Base-by-base conservation (phyloP, 208 protist genomes). In the Wallacemonas sp. region DNA sequence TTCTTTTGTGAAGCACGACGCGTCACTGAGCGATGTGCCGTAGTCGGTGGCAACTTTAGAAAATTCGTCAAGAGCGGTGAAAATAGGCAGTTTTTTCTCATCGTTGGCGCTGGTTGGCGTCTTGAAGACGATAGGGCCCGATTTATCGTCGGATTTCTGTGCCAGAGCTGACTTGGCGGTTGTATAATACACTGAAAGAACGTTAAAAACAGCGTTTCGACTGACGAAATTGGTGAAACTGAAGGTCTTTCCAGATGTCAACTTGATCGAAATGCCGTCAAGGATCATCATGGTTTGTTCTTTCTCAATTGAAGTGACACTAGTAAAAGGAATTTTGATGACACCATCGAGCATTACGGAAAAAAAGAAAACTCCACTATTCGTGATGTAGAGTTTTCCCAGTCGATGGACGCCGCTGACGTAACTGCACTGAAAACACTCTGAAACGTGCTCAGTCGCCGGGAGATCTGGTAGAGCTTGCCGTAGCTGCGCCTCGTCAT, bases 181-280 rank as follows among this genome's bases (percentile, higher is more conserved):
- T 71, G 51, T 45, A 67, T 47, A 72, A 62, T 51, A 47, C 34
- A 59, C 56, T 62, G 31, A 53, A 54, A 65, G 68, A 39, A 77
- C 69, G n/a, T 82, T 82, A 39, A 76, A 79, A 26, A 72, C 78
- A 1, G 63, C 71, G 62, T 88, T 78, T 11, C 78, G 64, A 61
- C 75, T 85, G 38, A 80, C 36, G 70, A 88, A 88, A 44, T 75
- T 80, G 4, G 78, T 82, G 59, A 88, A 88, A 31, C 72, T 80
- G 21, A 76, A 47, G 3, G 54, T 69, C 22, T 61, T 58, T n/a
- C 62, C 75, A 26, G 45, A 55, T 28, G 72, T 76, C 17, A 82
- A 63, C 5, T 54, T 62, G 6, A 88, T 65, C 17, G 47, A 69
- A 68, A 88, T 74, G 8, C 77, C 78, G 31, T 88, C 82, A 27